Conservation (phyloP, 306 rosid species). For the Pueraria montana region DNA sequence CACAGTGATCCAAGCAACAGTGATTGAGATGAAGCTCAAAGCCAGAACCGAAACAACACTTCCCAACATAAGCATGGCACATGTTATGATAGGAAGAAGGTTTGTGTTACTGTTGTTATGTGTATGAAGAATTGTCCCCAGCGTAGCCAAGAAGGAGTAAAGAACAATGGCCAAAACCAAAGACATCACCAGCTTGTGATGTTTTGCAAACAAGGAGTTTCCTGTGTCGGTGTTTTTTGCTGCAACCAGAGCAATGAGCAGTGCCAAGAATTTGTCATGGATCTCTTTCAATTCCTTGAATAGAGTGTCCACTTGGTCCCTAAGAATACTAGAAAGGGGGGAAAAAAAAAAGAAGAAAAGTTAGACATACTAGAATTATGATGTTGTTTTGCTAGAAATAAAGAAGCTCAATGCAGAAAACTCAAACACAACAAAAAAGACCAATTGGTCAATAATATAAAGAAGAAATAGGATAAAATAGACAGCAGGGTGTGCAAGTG, state of each 20-base stretch:
- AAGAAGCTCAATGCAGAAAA: too few relatives aligned
- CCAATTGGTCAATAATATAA: too few relatives aligned
- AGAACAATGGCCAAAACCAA: not conserved
- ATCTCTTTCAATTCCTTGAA: not conserved
- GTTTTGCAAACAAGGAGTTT: not conserved
- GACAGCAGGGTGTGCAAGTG: too few relatives aligned
- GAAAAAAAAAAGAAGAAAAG: not conserved
- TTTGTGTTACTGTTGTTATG: not conserved
- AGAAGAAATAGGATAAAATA: too few relatives aligned
- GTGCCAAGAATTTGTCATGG: not conserved
- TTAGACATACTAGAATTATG: not conserved
- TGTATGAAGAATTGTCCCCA: not conserved
- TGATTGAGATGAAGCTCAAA: conserved; percentile 1
- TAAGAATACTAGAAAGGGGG: not conserved
- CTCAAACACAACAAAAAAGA: too few relatives aligned
- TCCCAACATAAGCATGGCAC: not conserved
- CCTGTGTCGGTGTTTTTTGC: not conserved
- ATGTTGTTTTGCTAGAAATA: too few relatives aligned
- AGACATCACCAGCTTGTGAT: not conserved
- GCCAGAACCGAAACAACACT: not conserved
- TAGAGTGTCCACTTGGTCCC: too few relatives aligned
- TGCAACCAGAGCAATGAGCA: not conserved
- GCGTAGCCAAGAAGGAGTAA: not conserved
- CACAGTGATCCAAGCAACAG: too few relatives aligned
- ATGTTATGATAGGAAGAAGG: not conserved